Evolutionary conservation across 2,329 filamentous ascomycete genomes (phyloP).

Genomic region (Fusarium algeriense): DNA sequence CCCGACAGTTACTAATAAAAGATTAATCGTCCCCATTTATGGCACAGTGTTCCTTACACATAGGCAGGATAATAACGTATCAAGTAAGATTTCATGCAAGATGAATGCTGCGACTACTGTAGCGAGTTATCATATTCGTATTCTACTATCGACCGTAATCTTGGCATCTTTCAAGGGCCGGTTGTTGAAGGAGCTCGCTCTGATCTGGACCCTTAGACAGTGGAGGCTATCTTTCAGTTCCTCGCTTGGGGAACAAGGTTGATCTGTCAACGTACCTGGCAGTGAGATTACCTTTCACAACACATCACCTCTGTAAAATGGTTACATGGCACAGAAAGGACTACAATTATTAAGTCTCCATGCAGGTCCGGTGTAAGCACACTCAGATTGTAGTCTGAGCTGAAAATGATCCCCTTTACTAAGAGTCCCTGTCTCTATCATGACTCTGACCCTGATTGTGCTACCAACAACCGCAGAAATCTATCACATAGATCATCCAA

Average conservation of each 20-base stretch:
- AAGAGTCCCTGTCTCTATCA: conserved; percentile 9
- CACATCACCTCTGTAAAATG: neutral
- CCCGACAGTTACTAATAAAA: conserved; percentile 11
- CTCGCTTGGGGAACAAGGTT: neutral
- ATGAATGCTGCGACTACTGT: conserved; percentile 2
- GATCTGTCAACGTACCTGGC: neutral
- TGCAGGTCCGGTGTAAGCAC: neutral
- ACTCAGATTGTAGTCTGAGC: neutral
- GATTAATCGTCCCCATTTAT: conserved; percentile 34
- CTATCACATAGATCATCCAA: conserved; percentile 28
- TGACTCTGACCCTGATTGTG: conserved; percentile 14
- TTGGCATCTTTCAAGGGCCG: neutral
- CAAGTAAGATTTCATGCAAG: conserved; percentile 22
- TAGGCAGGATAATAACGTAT: conserved; percentile 1
- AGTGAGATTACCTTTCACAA: conserved; percentile 8
- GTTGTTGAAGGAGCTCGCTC: neutral
- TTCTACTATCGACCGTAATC: neutral
- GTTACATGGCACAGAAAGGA: neutral
- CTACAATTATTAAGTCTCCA: neutral
- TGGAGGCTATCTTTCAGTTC: neutral
- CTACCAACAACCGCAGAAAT: conserved; percentile 8
- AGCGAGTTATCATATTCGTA: neutral
- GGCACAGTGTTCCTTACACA: conserved; percentile 37
- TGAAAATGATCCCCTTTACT: conserved; percentile 5
- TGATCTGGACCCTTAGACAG: conserved; percentile 2